Base-by-base conservation (phyloP, 139 green algal genomes). In the Volvox reticuliferus region DNA sequence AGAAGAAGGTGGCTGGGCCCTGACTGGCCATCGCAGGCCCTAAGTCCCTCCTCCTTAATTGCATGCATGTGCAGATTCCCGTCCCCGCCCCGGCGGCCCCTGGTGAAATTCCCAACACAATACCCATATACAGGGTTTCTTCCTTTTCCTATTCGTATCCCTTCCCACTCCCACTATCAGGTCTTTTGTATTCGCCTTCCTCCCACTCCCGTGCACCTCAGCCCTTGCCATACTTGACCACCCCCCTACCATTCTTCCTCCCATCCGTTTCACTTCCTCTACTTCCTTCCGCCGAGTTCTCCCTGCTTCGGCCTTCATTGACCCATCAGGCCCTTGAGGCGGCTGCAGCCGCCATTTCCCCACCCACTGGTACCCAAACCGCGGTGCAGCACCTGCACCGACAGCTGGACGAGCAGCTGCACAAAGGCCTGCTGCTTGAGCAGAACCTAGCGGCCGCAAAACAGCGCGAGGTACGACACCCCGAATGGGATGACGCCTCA, bases 331-430 rank as follows among this genome's bases (percentile, higher is more conserved):
- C 68, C 0, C 68, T 89, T 13, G 81, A 82, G 14, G 36, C 6
- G 13, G 13, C 82, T 2, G 19, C 76, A 61, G 20, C 76, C 16
- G 83, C 67, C 30, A 22, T 65, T 13, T 16, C 85, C 28, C 30
- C 26, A 28, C 12, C 37, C 28, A 67, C 28, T 71, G 14, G 65
- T 18, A 71, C 26, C 16, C 32, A 36, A 28, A 82, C 65, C 28
- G 85, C 85, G 3, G 6, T 92, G 19, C 33, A 86, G 33, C 76
- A 88, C 30, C 33, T 89, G 35, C 21, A 75, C n/a, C 50, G 32
- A 2, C 79, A 91, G 91, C 55, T 92, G 73, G 75, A 90, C 28
- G 87, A 90, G 28, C 80, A 92, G 55, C 62, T 89, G 44, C 71
- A 62, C 6, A 77, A 32, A 5, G 61, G n/a, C 2, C 44, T 86